Percentiles rank a stretch among this genome's conserved stretches.
Evolutionary conservation across 129 eudicot species (phyloP).

Genomic region (Solidago caesia): DNA sequence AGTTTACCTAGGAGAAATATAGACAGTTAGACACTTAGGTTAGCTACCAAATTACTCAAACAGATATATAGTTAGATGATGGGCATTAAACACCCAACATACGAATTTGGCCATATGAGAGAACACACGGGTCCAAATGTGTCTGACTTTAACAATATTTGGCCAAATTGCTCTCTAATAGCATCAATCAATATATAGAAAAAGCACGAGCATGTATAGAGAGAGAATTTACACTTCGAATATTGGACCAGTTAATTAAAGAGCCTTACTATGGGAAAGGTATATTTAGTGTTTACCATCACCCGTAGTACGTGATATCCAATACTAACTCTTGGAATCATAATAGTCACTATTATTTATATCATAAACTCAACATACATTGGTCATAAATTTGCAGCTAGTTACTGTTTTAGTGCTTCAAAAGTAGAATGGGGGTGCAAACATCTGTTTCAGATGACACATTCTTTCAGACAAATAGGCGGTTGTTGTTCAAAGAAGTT

Average conservation of each 20-base stretch:
- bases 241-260: conserved; percentile 43
- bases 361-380: background rate
- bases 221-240: conserved; percentile 50
- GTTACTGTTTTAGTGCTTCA: conserved; percentile 51
- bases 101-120: too few species aligned
- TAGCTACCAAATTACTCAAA: too few species aligned
- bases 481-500: conserved; percentile 37
- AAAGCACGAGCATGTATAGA: background rate
- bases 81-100: too few species aligned
- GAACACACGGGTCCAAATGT: background rate
- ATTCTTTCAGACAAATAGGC: conserved; percentile 30
- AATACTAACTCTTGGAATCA: background rate
- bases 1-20: conserved; percentile 57
- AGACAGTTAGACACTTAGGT: background rate
- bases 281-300: conserved; percentile 5
- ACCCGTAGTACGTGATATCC: background rate
- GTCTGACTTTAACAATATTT: conserved; percentile 3
- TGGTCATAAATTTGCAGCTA: conserved; percentile 39
- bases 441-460: conserved; percentile 38
- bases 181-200: conserved; percentile 7
- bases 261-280: conserved; percentile 41
- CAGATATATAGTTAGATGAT: too few species aligned
- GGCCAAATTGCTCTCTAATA: background rate
- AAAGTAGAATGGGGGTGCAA: conserved; percentile 39
- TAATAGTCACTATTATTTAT: background rate